Percentiles rank a stretch among this genome's conserved stretches.
Conservation (phyloP, 23 red algal genomes). For the Gracilaria vermiculophylla region DNA sequence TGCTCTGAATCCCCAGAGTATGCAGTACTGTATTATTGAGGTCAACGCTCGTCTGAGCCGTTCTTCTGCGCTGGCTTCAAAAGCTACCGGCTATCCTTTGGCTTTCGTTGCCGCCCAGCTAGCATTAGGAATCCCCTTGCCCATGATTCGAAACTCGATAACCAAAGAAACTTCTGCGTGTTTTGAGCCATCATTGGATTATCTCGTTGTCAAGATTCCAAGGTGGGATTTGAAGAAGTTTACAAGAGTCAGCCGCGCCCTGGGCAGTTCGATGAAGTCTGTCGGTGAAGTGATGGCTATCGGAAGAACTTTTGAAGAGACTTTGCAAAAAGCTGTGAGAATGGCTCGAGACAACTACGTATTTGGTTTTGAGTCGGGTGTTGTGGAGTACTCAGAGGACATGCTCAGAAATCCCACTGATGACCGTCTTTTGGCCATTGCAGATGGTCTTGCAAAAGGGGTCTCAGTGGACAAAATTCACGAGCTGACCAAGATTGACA, state of each 20-base stretch:
- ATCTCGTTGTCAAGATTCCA: constrained; percentile 96
- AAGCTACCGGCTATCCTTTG: constrained; percentile 98
- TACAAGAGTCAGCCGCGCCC: constrained; percentile 68
- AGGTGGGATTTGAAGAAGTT: constrained; percentile 99
- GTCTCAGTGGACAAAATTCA: constrained; percentile 85
- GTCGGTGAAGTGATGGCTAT: constrained; percentile 99
- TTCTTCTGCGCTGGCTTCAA: constrained; percentile 96
- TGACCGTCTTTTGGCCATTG: constrained; percentile 86
- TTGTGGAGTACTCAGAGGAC: constrained; percentile 68
- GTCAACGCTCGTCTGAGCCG: constrained; percentile 95
- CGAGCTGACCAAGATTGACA: constrained; percentile 79
- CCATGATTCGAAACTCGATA: constrained; percentile 86
- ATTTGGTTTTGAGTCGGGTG: constrained; percentile 87
- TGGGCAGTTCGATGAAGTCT: constrained; percentile 98
- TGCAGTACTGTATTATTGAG: constrained; percentile 98
- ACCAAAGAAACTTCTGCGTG: constrained; percentile 93
- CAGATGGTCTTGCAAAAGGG: constrained; percentile 86
- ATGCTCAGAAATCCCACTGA: constrained; percentile 87
- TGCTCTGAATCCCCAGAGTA: constrained; percentile 83
- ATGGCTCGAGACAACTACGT: constrained; percentile 95
- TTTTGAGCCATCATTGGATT: constrained; percentile 97
- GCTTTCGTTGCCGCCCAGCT: constrained; percentile 97
- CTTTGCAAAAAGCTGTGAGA: constrained; percentile 93
- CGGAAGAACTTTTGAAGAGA: constrained; percentile 93
- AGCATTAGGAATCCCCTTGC: constrained; percentile 77